A percentile compares a stretch with the other conserved stretches of the same genome.
Evolutionary conservation across 371 early-diverging fungal species (phyloP).

Genomic region (Mucor irregularis): DNA sequence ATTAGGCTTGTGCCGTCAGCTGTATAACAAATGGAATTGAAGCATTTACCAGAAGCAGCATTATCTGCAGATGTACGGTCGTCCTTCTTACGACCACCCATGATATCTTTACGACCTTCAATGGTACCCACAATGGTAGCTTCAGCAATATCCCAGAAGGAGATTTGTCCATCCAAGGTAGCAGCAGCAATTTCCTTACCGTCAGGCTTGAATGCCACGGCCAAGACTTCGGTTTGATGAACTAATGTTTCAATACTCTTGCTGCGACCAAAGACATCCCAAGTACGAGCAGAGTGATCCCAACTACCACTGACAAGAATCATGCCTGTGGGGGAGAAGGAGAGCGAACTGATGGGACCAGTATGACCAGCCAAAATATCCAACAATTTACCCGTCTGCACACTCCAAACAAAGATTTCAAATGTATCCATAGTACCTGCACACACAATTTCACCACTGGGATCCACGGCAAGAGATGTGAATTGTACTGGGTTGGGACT

Average conservation of each 20-base stretch:
- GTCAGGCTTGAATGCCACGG: conserved; percentile 90
- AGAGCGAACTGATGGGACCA: conserved; percentile 85
- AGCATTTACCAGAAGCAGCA: conserved; percentile 81
- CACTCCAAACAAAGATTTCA: conserved; percentile 96
- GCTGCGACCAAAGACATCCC: conserved; percentile 93
- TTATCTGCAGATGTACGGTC: conserved; percentile 87
- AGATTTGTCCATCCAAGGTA: conserved; percentile 91
- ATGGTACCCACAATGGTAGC: conserved; percentile 72
- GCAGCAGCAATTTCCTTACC: conserved; percentile 85
- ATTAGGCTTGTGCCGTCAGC: conserved; percentile 90
- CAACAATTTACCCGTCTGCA: conserved; percentile 95
- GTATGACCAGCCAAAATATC: conserved; percentile 95
- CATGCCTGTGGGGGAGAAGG: conserved; percentile 82
- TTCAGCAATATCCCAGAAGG: conserved; percentile 86
- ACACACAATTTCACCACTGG: conserved; percentile 94
- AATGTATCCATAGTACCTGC: conserved; percentile 96
- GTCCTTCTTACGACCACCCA: conserved; percentile 78
- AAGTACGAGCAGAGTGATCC: conserved; percentile 92
- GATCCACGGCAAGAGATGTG: conserved; percentile 89
- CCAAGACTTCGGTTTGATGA: conserved; percentile 85
- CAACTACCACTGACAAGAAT: conserved; percentile 88
- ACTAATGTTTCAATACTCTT: conserved; percentile 79
- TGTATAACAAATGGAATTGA: conserved; percentile 92
- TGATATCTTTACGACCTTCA: conserved; percentile 93
- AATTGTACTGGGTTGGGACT: conserved; percentile 97